phyloP scores from a whole-genome alignment of 768 basidiomycete genomes.

The Termitomyces sp. region DNA sequence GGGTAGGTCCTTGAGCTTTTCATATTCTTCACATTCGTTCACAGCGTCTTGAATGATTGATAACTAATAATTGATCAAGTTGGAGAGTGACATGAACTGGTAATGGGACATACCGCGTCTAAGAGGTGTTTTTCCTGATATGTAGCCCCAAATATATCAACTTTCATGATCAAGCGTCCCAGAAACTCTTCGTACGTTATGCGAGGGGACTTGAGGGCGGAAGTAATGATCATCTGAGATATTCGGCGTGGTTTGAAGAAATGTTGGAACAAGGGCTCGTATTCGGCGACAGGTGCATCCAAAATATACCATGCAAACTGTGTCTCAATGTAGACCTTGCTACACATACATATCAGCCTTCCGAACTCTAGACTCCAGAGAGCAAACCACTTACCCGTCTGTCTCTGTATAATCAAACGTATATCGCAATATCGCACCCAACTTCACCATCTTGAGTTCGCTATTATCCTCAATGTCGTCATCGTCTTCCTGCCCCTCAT shows the following conservation, averaged over 20 bases:
- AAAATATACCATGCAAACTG: slow-evolving; percentile 62
- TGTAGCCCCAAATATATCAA: slow-evolving; percentile 33
- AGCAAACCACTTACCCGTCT: slow-evolving; percentile 43
- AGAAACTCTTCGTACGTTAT: slow-evolving; percentile 34
- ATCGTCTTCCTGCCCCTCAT: slow-evolving; percentile 58
- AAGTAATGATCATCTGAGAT: slow-evolving; percentile 44
- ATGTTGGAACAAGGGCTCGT: slow-evolving; percentile 37
- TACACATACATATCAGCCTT: slow-evolving; percentile 21
- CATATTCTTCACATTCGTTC: slow-evolving; percentile 19
- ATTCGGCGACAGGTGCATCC: slow-evolving; percentile 41
- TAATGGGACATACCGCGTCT: slow-evolving; percentile 25
- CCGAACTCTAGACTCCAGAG: not conserved
- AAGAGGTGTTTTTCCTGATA: slow-evolving; percentile 31
- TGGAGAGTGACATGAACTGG: not conserved
- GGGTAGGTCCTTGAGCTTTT: slow-evolving; percentile 20
- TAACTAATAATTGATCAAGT: slow-evolving; percentile 20
- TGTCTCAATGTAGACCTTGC: slow-evolving; percentile 67
- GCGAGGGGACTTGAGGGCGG: slow-evolving; percentile 28
- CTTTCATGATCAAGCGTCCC: slow-evolving; percentile 25
- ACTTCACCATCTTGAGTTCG: slow-evolving; percentile 36
- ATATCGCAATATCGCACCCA: slow-evolving; percentile 45
- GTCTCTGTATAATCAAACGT: slow-evolving; percentile 47
- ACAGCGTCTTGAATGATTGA: slow-evolving; percentile 28
- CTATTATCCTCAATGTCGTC: slow-evolving; percentile 22
- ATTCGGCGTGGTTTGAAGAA: slow-evolving; percentile 53